Evolutionary conservation across 805 yeast genomes (phyloP).

Genomic region (Ogataea sp.): DNA sequence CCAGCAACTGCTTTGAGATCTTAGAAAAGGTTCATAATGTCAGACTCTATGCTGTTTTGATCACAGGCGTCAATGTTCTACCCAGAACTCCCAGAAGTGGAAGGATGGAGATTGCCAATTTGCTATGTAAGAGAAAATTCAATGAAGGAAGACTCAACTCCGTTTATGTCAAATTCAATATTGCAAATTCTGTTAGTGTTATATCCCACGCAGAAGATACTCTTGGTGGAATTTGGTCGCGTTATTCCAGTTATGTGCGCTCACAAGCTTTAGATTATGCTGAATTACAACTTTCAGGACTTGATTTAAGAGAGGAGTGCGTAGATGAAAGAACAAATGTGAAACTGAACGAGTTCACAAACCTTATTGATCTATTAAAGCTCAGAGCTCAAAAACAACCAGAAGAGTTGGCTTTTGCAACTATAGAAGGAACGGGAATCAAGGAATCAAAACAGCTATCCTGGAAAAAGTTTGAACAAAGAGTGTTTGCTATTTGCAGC

Average conservation of each 20-base stretch:
- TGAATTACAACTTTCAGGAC: slow-evolving; percentile 73
- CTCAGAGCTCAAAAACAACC: slow-evolving; percentile 69
- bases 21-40: slow-evolving; percentile 58
- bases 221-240: slow-evolving; percentile 79
- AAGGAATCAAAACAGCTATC: slow-evolving; percentile 46
- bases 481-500: slow-evolving; percentile 66
- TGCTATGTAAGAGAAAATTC: slow-evolving; percentile 70
- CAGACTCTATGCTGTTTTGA: slow-evolving; percentile 71
- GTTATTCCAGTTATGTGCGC: slow-evolving; percentile 61
- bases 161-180: slow-evolving; percentile 72
- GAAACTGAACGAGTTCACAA: slow-evolving; percentile 63
- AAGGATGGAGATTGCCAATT: slow-evolving; percentile 87
- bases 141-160: slow-evolving; percentile 74
- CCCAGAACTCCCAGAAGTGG: slow-evolving; percentile 84
- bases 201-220: slow-evolving; percentile 71
- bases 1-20: slow-evolving; percentile 35
- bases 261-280: slow-evolving; percentile 49
- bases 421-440: slow-evolving; percentile 29
- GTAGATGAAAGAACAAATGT: slow-evolving; percentile 71
- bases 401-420: slow-evolving; percentile 70
- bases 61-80: slow-evolving; percentile 70
- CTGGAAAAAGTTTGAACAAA: slow-evolving; percentile 78
- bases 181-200: slow-evolving; percentile 52
- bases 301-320: slow-evolving; percentile 69
- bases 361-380: slow-evolving; percentile 66